These are phyloP conservation scores for Sclerotinia spermophila DNA, from an alignment of 2,329 filamentous ascomycete genomes.

Conservation along the genomic window DNA sequence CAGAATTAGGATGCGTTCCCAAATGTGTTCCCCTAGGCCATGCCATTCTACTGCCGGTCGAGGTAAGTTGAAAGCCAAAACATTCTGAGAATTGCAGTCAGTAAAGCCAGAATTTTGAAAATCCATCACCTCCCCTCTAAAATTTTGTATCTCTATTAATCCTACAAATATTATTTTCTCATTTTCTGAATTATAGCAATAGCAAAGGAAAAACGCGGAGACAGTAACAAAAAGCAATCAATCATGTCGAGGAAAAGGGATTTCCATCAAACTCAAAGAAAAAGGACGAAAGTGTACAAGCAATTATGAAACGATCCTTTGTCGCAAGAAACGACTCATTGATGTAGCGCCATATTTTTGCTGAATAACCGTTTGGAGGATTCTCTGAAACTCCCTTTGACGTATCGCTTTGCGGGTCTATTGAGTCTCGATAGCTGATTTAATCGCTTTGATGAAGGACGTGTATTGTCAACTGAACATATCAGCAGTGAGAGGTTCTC, in stretches of 20 bases:
- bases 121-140: not conserved
- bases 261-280: slow-evolving; percentile 12
- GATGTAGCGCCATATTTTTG: not conserved
- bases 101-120: not conserved
- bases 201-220: not conserved
- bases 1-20: not conserved
- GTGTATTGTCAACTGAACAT: not conserved
- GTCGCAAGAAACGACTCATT: not conserved
- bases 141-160: not conserved
- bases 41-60: not conserved
- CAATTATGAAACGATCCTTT: not conserved
- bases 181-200: slow-evolving; percentile 6
- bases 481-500: not conserved
- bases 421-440: not conserved
- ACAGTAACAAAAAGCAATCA: not conserved
- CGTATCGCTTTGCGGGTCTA: not conserved
- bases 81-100: not conserved
- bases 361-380: not conserved
- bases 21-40: not conserved
- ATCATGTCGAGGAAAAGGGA: slow-evolving; percentile 1
- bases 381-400: not conserved
- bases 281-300: slow-evolving; percentile 8
- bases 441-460: not conserved
- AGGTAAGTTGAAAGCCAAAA: not conserved
- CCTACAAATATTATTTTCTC: not conserved